Percentiles rank a stretch among this genome's conserved stretches.
Evolutionary conservation across 768 basidiomycete species (phyloP).

Genomic region (Piloderma croceum): DNA sequence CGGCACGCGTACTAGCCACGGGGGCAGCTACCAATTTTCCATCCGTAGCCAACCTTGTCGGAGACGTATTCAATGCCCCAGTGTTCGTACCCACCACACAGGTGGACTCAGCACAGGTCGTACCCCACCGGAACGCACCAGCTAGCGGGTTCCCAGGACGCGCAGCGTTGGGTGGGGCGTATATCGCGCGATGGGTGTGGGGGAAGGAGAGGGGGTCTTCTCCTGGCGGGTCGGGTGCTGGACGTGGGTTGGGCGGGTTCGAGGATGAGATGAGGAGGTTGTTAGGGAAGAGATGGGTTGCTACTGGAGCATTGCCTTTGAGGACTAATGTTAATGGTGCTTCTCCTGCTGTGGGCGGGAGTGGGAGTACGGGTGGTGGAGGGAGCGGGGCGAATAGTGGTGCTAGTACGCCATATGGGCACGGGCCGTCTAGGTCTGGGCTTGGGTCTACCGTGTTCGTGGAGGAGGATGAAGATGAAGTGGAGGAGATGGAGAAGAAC

Average conservation of each 20-base stretch:
- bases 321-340: constrained; percentile 55
- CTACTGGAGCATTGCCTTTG: constrained; percentile 51
- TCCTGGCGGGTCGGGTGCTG: constrained; percentile 30
- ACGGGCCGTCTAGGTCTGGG: constrained; percentile 36
- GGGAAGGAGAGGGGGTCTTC: constrained; percentile 48
- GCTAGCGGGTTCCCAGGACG: constrained; percentile 63
- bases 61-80: constrained; percentile 78
- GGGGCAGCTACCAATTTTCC: constrained; percentile 86
- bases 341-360: constrained; percentile 27
- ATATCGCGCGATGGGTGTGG: constrained; percentile 84
- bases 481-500: constrained; percentile 49
- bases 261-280: constrained; percentile 77
- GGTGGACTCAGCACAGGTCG: constrained; percentile 68
- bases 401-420: constrained; percentile 61
- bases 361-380: constrained; percentile 36
- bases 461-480: constrained; percentile 76
- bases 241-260: constrained; percentile 50
- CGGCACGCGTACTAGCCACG: constrained; percentile 59
- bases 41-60: constrained; percentile 69
- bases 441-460: constrained; percentile 50
- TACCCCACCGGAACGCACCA: constrained; percentile 68
- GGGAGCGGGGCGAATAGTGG: constrained; percentile 58
- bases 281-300: constrained; percentile 69
- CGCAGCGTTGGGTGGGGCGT: constrained; percentile 68
- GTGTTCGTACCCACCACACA: constrained; percentile 73